Percentiles rank a stretch among this genome's conserved stretches.
Conservation (phyloP, 2,329 filamentous ascomycete species). For the Fusarium austroafricanum region DNA sequence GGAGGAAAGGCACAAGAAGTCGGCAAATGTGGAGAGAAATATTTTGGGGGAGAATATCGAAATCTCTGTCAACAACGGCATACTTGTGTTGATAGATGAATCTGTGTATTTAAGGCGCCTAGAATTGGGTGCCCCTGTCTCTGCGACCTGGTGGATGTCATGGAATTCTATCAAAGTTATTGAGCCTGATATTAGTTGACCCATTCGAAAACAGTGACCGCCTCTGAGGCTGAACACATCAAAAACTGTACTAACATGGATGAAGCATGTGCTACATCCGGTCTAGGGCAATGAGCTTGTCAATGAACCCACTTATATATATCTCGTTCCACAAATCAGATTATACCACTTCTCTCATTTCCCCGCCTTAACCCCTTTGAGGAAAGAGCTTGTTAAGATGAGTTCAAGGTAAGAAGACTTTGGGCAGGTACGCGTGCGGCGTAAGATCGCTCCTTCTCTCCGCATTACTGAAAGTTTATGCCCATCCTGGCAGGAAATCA, state of each 20-base stretch:
- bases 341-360: slow-evolving; percentile 24
- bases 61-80: not conserved
- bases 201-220: slow-evolving; percentile 12
- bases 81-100: not conserved
- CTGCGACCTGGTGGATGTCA: not conserved
- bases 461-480: slow-evolving; percentile 26
- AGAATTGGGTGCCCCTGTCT: not conserved
- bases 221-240: slow-evolving; percentile 27
- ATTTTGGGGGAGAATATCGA: not conserved
- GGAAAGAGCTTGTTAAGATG: slow-evolving; percentile 22
- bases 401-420: slow-evolving; percentile 30
- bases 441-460: slow-evolving; percentile 31
- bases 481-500: slow-evolving; percentile 1
- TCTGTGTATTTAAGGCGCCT: not conserved
- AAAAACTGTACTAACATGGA: slow-evolving; percentile 7
- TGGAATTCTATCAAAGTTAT: not conserved
- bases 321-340: slow-evolving; percentile 30
- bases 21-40: slow-evolving; percentile 11
- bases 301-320: slow-evolving; percentile 10
- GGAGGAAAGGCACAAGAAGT: not conserved
- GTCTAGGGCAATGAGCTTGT: slow-evolving; percentile 26
- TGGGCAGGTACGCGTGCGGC: slow-evolving; percentile 28
- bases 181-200: not conserved
- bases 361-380: slow-evolving; percentile 31
- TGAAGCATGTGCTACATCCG: slow-evolving; percentile 18